Base-by-base conservation (phyloP, 2,329 filamentous ascomycete genomes). In the Coniochaeta sp. region DNA sequence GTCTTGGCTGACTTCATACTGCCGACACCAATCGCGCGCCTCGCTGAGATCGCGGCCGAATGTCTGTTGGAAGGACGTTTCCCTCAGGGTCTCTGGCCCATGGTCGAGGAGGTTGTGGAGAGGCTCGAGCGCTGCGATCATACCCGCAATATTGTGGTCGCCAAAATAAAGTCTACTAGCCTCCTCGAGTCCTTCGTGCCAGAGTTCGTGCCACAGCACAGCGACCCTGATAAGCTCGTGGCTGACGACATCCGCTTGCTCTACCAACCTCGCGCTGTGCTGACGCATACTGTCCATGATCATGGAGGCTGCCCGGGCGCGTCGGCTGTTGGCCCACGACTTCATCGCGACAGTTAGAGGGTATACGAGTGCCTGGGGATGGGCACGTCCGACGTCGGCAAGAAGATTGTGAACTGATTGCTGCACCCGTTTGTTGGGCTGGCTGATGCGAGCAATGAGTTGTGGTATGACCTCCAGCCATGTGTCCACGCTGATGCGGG, bases 391-490 rank as follows among this genome's bases (percentile, higher is more conserved):
- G 35, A 99, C 89, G 66, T 99, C 92, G 2, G 88, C 86, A 31
- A 99, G 79, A 3, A 99, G 75, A 53, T 94, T 90, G 66, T 99
- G 94, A 49, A 99, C 92, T 0, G 92, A 89, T 58, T 88, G 84
- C 58, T 95, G 85, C 9, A 99, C 91, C 22, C 89, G 82, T 58
- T 83, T 80, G 67, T 96, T 96, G 14, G 91, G 90, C 67, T 97
- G 94, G 64, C 95, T 99, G 73, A 99, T 97, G 54, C 94, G 84
- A 28, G 94, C 94, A 67, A 99, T 96, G 47, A 99, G 77, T 65
- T 99, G 94, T 30, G 94, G 94, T 57, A 97, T 96, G 49, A 99
- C 95, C 64, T 97, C 91, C 16, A 99, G 82, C 95, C 94, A 99
- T 1, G 92, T 97, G 68, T 99, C 94, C 52, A 99, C 89, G 63